Conservation (phyloP, 441 rosid genomes). For the Pelargonium citronellum region DNA sequence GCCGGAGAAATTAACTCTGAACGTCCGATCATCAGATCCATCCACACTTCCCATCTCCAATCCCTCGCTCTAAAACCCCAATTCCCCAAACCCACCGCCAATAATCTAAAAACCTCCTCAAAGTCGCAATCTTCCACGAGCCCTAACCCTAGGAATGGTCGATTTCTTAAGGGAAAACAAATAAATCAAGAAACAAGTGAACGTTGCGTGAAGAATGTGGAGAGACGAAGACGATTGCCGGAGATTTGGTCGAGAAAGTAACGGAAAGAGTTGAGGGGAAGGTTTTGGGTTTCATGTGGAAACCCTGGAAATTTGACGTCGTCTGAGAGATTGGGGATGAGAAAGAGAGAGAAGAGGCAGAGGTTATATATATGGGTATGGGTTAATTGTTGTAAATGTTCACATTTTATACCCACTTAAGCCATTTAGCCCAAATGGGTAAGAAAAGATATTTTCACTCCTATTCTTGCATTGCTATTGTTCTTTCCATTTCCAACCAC, state of each 20-base stretch:
- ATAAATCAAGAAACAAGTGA: not conserved
- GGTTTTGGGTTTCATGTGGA: slow-evolving; percentile 8
- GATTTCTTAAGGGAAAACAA: not conserved
- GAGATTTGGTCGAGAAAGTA: slow-evolving; percentile 6
- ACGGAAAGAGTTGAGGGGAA: not conserved
- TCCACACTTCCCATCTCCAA: slow-evolving; percentile 42
- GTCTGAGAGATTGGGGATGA: not conserved
- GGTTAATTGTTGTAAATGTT: no score
- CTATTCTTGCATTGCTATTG: no score
- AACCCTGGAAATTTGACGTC: slow-evolving; percentile 6
- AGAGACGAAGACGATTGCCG: not conserved
- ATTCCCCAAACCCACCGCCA: slow-evolving; percentile 10
- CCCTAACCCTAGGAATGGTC: not conserved
- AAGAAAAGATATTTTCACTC: no score
- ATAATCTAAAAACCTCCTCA: slow-evolving; percentile 15
- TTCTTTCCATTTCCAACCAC: no score
- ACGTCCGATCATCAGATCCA: slow-evolving; percentile 62
- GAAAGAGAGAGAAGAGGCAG: not conserved
- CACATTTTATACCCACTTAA: no score
- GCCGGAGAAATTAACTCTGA: slow-evolving; percentile 55
- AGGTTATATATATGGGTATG: no score
- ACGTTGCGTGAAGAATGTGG: not conserved
- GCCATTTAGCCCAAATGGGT: no score
- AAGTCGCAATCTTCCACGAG: slow-evolving; percentile 8
- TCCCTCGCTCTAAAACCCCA: slow-evolving; percentile 33